Percentiles rank a stretch among this genome's conserved stretches.
Conservation (phyloP, 2,329 filamentous ascomycete species). For the Paraphaeosphaeria sporulosa region DNA sequence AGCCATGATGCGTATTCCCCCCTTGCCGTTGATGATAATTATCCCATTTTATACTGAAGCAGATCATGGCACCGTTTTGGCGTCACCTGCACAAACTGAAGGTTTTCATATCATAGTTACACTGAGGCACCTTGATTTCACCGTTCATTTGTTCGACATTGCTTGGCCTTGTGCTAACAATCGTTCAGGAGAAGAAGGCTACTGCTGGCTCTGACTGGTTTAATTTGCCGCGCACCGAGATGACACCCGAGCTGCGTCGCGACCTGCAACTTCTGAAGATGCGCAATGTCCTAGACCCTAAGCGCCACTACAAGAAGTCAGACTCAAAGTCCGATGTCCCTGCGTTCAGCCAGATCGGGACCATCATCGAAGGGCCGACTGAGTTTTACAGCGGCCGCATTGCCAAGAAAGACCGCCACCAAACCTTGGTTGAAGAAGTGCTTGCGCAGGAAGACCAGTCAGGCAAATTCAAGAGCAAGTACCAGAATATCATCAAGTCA, state of each 20-base stretch:
- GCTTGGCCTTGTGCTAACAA: slow-evolving; percentile 28
- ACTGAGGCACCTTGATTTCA: slow-evolving; percentile 61
- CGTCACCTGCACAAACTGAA: slow-evolving; percentile 73
- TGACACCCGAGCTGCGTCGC: slow-evolving; percentile 85
- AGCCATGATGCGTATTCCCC: slow-evolving; percentile 36
- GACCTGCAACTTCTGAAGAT: slow-evolving; percentile 90
- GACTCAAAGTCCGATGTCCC: slow-evolving; percentile 73
- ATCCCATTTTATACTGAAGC: slow-evolving; percentile 76
- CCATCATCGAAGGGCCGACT: slow-evolving; percentile 84
- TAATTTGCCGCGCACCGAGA: slow-evolving; percentile 81
- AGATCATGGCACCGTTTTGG: slow-evolving; percentile 80
- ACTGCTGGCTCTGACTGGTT: slow-evolving; percentile 87
- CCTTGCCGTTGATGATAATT: slow-evolving; percentile 74
- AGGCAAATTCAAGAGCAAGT: slow-evolving; percentile 84
- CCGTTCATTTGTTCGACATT: slow-evolving; percentile 16
- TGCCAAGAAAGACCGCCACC: slow-evolving; percentile 85
- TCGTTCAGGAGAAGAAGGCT: slow-evolving; percentile 62
- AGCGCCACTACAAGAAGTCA: slow-evolving; percentile 91
- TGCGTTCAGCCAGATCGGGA: slow-evolving; percentile 87
- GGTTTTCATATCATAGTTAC: slow-evolving; percentile 76
- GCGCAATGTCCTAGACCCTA: slow-evolving; percentile 86
- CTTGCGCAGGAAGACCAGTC: slow-evolving; percentile 71
- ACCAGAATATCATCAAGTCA: slow-evolving; percentile 79
- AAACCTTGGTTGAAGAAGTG: slow-evolving; percentile 85
- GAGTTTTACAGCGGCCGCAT: slow-evolving; percentile 85